These are phyloP conservation scores for Fomitopsis pinicola DNA, from an alignment of 1,284 basidiomycete genomes.

Conservation along the genomic window DNA sequence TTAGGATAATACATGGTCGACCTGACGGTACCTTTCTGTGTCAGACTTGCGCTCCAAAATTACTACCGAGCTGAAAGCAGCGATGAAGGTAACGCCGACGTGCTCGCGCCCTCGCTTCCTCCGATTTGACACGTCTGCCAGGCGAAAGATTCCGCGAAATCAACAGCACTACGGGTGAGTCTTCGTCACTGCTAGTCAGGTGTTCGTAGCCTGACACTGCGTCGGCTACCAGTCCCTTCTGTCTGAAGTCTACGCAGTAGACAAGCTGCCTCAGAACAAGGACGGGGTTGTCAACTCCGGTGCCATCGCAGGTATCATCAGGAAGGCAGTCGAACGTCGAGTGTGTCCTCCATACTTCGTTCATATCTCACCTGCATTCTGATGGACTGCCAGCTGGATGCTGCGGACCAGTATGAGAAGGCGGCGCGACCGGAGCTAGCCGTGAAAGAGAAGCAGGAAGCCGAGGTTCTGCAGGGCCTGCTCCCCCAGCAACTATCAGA, in stretches of 20 bases:
- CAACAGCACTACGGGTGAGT: slow-evolving; percentile 59
- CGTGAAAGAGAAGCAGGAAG: slow-evolving; percentile 56
- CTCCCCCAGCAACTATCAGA: slow-evolving; percentile 56
- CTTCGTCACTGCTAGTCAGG: not conserved
- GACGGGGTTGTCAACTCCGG: slow-evolving; percentile 35
- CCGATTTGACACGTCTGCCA: slow-evolving; percentile 19
- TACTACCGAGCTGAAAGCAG: slow-evolving; percentile 31
- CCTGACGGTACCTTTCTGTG: not conserved
- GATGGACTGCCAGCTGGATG: slow-evolving; percentile 44
- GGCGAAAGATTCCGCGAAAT: slow-evolving; percentile 50
- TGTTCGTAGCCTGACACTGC: not conserved
- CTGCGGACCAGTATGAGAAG: slow-evolving; percentile 49
- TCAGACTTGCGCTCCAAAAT: slow-evolving; percentile 23
- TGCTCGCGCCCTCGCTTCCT: no score
- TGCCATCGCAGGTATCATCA: slow-evolving; percentile 45
- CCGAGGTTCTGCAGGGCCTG: slow-evolving; percentile 46
- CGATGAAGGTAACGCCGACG: slow-evolving; percentile 54
- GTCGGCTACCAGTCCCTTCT: slow-evolving; percentile 48
- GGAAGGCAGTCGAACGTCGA: slow-evolving; percentile 53
- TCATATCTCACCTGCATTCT: slow-evolving; percentile 1
- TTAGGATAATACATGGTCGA: no score
- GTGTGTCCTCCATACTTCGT: slow-evolving; percentile 35
- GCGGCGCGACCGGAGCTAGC: slow-evolving; percentile 64
- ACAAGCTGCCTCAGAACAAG: slow-evolving; percentile 45
- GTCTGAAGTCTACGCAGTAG: slow-evolving; percentile 62